Evolutionary conservation across 2,329 filamentous ascomycete species (phyloP).

Genomic region (Monosporascus cannonballus): DNA sequence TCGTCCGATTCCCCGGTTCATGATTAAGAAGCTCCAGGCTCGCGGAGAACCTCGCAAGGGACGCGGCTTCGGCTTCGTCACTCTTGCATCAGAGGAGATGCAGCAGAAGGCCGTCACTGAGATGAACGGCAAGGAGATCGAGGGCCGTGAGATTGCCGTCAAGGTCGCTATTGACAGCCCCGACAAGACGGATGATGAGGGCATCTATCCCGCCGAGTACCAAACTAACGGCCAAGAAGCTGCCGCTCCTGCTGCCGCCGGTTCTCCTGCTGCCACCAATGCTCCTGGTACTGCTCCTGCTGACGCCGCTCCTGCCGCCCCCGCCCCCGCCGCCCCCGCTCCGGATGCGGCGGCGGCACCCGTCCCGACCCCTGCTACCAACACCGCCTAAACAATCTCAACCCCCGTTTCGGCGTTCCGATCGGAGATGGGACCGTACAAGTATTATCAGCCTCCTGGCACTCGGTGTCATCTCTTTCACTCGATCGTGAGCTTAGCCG

Average conservation of each 20-base stretch:
- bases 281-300: constrained; percentile 11
- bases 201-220: constrained; percentile 47
- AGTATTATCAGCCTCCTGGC: constrained; percentile 12
- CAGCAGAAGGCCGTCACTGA: constrained; percentile 95
- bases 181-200: constrained; percentile 89
- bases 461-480: constrained; percentile 18
- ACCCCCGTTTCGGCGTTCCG: constrained; percentile 4
- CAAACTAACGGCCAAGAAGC: constrained; percentile 37
- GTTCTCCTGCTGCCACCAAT: constrained; percentile 10
- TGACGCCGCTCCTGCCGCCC: constrained; percentile 13
- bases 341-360: constrained; percentile 11
- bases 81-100: constrained; percentile 86
- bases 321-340: constrained; percentile 15
- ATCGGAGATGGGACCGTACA: constrained; percentile 17
- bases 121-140: constrained; percentile 99
- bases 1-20: constrained; percentile 96
- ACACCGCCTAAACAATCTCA: constrained; percentile 25
- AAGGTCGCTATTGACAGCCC: constrained; percentile 99
- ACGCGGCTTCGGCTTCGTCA: constrained; percentile 97
- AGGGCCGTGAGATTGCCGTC: constrained; percentile 97
- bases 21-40: constrained; percentile 99
- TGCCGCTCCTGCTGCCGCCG: constrained; percentile 28
- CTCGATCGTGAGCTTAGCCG: constrained; percentile 14
- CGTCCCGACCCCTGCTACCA: constrained; percentile 16
- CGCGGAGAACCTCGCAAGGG: constrained; percentile 98